These are phyloP conservation scores for Xerocomus potaroensis DNA, from an alignment of 768 basidiomycete species.

Conservation along the genomic window DNA sequence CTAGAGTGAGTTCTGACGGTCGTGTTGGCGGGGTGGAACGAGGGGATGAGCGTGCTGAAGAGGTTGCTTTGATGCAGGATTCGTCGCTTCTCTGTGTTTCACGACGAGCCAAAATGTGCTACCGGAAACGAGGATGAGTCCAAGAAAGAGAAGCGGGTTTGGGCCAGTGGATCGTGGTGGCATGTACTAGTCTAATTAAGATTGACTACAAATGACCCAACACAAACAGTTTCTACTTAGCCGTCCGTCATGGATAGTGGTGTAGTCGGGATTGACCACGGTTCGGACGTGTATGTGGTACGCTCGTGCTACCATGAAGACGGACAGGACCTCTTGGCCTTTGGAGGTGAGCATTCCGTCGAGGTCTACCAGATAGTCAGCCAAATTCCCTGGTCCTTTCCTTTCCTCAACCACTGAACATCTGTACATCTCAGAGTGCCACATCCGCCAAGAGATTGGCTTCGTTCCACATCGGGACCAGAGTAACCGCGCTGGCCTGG, in stretches of 20 bases:
- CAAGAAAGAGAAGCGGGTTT: conserved; percentile 61
- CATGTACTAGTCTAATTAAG: too few relatives aligned
- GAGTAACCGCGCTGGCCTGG: conserved; percentile 75
- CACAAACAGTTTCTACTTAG: background rate
- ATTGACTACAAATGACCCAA: background rate
- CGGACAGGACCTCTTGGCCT: conserved; percentile 61
- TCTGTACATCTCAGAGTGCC: conserved; percentile 35
- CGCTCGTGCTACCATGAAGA: conserved; percentile 62
- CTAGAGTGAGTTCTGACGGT: conserved; percentile 18
- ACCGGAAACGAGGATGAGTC: conserved; percentile 52
- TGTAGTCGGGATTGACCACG: conserved; percentile 53
- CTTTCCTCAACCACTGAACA: conserved; percentile 6
- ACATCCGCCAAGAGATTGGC: conserved; percentile 50
- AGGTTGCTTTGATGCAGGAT: conserved; percentile 59
- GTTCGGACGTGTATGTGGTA: conserved; percentile 56
- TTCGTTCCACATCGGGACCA: conserved; percentile 67
- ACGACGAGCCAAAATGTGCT: conserved; percentile 53
- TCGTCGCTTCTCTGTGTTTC: conserved; percentile 50
- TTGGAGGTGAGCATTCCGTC: conserved; percentile 71
- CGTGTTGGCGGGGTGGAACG: conserved; percentile 51
- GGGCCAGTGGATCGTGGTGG: conserved; percentile 34
- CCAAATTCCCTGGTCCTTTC: conserved; percentile 11
- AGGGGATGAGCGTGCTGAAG: conserved; percentile 63
- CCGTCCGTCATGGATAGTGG: conserved; percentile 42
- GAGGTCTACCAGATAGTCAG: conserved; percentile 63